These are phyloP conservation scores for Epichloe baconii DNA, from an alignment of 2,329 filamentous ascomycete species.

Conservation along the genomic window DNA sequence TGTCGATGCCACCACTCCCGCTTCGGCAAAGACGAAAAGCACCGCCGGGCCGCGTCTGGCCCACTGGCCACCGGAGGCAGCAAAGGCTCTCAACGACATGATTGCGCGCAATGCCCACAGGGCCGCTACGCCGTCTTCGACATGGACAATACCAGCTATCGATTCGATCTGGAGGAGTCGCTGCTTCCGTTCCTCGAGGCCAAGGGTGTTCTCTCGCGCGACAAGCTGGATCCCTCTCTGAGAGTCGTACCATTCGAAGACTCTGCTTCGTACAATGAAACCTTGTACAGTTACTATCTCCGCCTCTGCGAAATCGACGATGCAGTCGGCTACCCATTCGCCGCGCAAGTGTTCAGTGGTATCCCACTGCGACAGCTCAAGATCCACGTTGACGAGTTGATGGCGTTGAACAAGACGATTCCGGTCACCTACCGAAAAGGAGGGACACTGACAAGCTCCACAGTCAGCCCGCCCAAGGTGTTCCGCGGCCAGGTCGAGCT, in stretches of 20 bases:
- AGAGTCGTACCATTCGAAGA: slow-evolving; percentile 30
- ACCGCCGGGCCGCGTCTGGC: not conserved
- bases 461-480: slow-evolving; percentile 22
- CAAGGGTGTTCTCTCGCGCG: slow-evolving; percentile 26
- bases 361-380: slow-evolving; percentile 31
- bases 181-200: slow-evolving; percentile 30
- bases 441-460: slow-evolving; percentile 15
- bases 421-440: slow-evolving; percentile 23
- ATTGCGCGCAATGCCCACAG: slow-evolving; percentile 24
- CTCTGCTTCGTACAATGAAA: slow-evolving; percentile 23
- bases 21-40: not conserved
- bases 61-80: slow-evolving; percentile 25
- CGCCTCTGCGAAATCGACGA: slow-evolving; percentile 30
- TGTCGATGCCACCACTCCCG: not conserved
- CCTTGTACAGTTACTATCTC: slow-evolving; percentile 31
- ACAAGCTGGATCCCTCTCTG: slow-evolving; percentile 26
- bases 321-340: slow-evolving; percentile 29
- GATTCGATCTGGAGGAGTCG: slow-evolving; percentile 29
- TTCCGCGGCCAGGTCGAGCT: slow-evolving; percentile 29
- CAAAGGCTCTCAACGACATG: slow-evolving; percentile 23
- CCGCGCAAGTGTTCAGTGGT: slow-evolving; percentile 27
- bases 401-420: slow-evolving; percentile 26
- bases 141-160: slow-evolving; percentile 33
- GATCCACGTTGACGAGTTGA: slow-evolving; percentile 33
- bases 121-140: slow-evolving; percentile 28